Evolutionary conservation across 495 filamentous ascomycete genomes (phyloP).

Genomic region (Aspergillus cavernicola): DNA sequence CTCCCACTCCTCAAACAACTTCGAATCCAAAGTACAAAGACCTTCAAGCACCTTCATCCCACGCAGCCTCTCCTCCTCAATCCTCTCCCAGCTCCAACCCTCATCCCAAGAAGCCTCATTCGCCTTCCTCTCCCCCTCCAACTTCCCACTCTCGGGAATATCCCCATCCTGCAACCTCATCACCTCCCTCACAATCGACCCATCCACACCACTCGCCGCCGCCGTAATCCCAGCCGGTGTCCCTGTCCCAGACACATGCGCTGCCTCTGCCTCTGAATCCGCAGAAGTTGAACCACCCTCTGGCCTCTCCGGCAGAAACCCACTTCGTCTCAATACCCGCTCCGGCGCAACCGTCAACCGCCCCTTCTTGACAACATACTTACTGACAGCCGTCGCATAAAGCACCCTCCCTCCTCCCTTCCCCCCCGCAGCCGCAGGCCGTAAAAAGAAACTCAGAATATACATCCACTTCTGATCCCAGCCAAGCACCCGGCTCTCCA

Average conservation of each 20-base stretch:
- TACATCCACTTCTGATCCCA: constrained; percentile 89
- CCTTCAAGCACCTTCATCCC: constrained; percentile 52
- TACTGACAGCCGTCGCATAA: constrained; percentile 71
- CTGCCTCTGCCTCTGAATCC: constrained; percentile 14
- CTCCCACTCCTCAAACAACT: constrained; percentile 41
- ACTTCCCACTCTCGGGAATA: constrained; percentile 21
- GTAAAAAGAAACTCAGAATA: constrained; percentile 67
- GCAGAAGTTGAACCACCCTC: constrained; percentile 9
- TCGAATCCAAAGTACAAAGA: constrained; percentile 49
- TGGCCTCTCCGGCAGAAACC: constrained; percentile 52
- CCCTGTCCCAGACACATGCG: constrained; percentile 31
- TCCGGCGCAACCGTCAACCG: constrained; percentile 82
- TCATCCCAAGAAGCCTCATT: constrained; percentile 35
- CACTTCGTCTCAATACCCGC: constrained; percentile 62
- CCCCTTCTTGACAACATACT: constrained; percentile 89
- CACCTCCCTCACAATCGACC: constrained; percentile 37
- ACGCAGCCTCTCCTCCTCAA: constrained; percentile 55
- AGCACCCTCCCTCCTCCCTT: constrained; percentile 52
- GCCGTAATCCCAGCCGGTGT: constrained; percentile 37
- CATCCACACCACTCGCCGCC: constrained; percentile 28
- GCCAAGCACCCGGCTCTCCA: constrained; percentile 61
- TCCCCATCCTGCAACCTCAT: constrained; percentile 30
- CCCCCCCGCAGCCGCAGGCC: constrained; percentile 30
- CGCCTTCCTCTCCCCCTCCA: constrained; percentile 31
- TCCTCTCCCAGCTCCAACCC: constrained; percentile 50